These are phyloP conservation scores for Hordeum vulgare DNA, from an alignment of 176 grass and related monocot species.

Conservation along the genomic window MorexV3_pseudomolecules_assembly NC_058519.1:575388677-575389176, in stretches of 20 bases:
- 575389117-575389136: conserved; percentile 9
- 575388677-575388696: conserved; percentile 90
- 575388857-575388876: conserved; percentile 93
- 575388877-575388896: conserved; percentile 62
- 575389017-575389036: conserved; percentile 50
- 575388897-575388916: conserved; percentile 23
- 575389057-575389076: background rate
- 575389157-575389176: too few species aligned
- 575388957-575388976: background rate
- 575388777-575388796: conserved; percentile 11
- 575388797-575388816: conserved; percentile 18
- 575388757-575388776: conserved; percentile 27
- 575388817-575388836: background rate
- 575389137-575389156: background rate
- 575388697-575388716: conserved; percentile 93
- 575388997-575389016: conserved; percentile 49
- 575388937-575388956: background rate
- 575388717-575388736: conserved; percentile 70
- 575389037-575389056: background rate
- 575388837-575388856: conserved; percentile 31
- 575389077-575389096: conserved; percentile 19
- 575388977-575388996: conserved; percentile 27
- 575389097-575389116: background rate
- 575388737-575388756: conserved; percentile 24
- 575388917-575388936: conserved; percentile 16